Evolutionary conservation across 2,329 filamentous ascomycete species (phyloP), one percentile per base, ranked within the genome.

Genomic region (Berkeleyomyces basicola): DNA sequence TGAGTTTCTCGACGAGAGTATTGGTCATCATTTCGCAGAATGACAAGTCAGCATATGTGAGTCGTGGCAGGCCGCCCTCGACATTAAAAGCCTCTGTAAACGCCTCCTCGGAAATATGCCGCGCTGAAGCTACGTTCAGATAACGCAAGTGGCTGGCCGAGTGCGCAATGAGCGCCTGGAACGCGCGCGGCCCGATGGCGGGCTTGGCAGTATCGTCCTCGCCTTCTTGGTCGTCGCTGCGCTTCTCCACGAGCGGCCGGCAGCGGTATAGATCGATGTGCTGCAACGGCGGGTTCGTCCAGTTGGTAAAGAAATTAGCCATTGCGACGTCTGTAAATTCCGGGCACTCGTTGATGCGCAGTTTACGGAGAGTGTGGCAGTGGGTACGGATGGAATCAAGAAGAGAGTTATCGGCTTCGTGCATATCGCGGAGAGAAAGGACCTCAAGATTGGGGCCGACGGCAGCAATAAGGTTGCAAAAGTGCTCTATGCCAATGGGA

Each of bases 111-210:
- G 82, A 80, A 66, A 97, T 91, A 71, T 96, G 87, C 2, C 92
- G 85, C 70, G 90, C 95, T 0, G 86, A 88, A 11, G 88, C 82
- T n/a, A 96, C 77, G 69, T 95, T 88, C 42, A 97, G 76, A 47
- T 80, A 76, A 64, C 79, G 78, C 1, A 97, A 73, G 9, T 74
- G 77, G 1, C 74, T 70, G 3, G 88, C 88, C 0, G 90, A 96
- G 70, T 96, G 92, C 0, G 76, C 74, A 88, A 96, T 96, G 51
- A 96, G 74, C 0, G 89, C 88, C 66, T 79, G 76, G 74, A 97
- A 92, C 0, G 87, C 90, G 4, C 80, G 74, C 0, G 84, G 86
- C 61, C 86, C 89, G 40, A 96, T 78, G 1, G 91, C 92, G 53
- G 92, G 74, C 33, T 80, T 78, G 63, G 83, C 75, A 39, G 3